These are phyloP conservation scores for Botrytis porri DNA, from an alignment of 2,329 filamentous ascomycete species.

Conservation along the genomic window DNA sequence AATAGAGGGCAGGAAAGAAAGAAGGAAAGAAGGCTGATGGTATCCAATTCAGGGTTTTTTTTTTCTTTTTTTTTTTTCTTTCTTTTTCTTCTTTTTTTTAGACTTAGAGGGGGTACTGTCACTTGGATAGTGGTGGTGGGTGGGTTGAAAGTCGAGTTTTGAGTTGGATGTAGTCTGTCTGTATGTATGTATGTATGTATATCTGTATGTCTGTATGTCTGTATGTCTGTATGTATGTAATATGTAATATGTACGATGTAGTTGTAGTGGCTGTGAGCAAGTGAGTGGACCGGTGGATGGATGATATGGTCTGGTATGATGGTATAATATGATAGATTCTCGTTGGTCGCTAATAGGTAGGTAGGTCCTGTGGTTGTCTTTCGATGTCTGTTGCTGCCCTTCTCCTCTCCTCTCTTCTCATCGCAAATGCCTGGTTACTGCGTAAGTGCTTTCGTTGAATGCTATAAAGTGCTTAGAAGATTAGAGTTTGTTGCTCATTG, in stretches of 20 bases:
- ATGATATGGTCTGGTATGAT: neutral
- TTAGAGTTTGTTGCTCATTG: neutral
- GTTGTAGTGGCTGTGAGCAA: neutral
- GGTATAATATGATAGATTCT: neutral
- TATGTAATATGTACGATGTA: neutral
- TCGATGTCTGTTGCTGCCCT: neutral
- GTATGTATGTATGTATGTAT: neutral
- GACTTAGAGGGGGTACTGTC: slow-evolving; percentile 2
- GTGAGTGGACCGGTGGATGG: neutral
- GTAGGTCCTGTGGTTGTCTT: neutral
- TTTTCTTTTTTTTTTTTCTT: neutral
- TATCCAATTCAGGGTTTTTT: neutral
- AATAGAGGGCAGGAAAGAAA: neutral
- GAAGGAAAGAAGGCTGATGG: slow-evolving; percentile 2
- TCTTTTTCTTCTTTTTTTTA: neutral
- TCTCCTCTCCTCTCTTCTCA: neutral
- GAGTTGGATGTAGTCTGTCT: neutral
- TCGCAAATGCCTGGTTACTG: too few species aligned
- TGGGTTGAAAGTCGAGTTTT: neutral
- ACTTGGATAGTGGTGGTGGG: neutral
- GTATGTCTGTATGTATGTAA: too few species aligned
- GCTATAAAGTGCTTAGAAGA: neutral
- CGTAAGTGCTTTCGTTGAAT: neutral
- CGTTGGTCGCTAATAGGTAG: neutral
- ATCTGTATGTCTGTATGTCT: too few species aligned